These are phyloP conservation scores for Xylaria palmicola DNA, from an alignment of 495 filamentous ascomycete genomes.

Conservation along the genomic window DNA sequence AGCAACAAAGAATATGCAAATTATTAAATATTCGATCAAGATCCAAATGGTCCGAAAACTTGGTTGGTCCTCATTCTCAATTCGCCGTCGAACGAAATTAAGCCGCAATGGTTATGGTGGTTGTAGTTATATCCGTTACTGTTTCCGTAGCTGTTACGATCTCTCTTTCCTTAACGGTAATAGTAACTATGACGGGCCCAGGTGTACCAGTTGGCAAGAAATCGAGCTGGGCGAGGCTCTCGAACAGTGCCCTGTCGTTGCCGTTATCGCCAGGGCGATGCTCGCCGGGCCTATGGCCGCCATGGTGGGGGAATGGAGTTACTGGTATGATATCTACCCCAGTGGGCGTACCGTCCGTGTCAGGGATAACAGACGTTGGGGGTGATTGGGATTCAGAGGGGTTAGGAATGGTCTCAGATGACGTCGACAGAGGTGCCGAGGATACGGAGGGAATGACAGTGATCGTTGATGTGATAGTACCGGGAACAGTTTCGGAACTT, in stretches of 20 bases:
- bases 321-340: conserved; percentile 13
- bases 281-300: background rate
- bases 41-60: background rate
- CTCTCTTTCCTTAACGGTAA: conserved; percentile 15
- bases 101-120: conserved; percentile 6
- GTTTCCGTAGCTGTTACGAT: conserved; percentile 12
- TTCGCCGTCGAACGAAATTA: background rate
- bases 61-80: background rate
- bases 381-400: background rate
- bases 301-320: background rate
- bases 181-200: conserved; percentile 5
- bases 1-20: background rate
- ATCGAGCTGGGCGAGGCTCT: background rate
- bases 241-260: background rate
- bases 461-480: background rate
- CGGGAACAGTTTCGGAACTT: conserved; percentile 2
- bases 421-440: background rate
- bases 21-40: background rate
- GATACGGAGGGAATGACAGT: background rate
- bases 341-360: conserved; percentile 6
- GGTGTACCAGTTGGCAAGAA: background rate
- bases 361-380: background rate
- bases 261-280: background rate
- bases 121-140: background rate
- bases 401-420: background rate